These are phyloP conservation scores for Petunia secreta DNA, from an alignment of 257 asterid species.

Conservation along the genomic window DNA sequence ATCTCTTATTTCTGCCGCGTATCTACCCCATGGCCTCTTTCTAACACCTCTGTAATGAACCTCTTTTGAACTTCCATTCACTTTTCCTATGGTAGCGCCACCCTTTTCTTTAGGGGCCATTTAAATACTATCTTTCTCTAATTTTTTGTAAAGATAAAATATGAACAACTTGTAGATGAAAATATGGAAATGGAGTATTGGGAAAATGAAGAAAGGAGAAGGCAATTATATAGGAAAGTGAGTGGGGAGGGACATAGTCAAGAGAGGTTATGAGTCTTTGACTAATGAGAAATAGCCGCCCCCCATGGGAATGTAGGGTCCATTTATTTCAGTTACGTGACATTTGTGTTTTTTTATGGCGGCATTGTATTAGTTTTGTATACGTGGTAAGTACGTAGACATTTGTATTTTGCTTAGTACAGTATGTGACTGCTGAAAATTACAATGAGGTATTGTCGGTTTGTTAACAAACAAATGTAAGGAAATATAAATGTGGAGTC, in stretches of 20 bases:
- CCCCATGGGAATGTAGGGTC: constrained; percentile 17
- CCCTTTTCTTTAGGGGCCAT: constrained; percentile 25
- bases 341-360: constrained; percentile 1
- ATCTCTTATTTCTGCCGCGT: constrained; percentile 69
- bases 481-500: not conserved
- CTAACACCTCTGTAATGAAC: constrained; percentile 61
- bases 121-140: not conserved
- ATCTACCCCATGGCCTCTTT: constrained; percentile 68
- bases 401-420: not conserved
- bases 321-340: constrained; percentile 2
- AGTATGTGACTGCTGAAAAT: not conserved
- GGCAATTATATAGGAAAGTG: constrained; percentile 23
- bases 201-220: not conserved
- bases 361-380: not conserved
- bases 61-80: constrained; percentile 3
- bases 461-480: not conserved
- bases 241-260: constrained; percentile 10
- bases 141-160: not conserved
- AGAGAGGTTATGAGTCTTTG: not conserved
- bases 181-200: not conserved
- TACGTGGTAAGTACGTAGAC: not conserved
- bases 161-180: not conserved
- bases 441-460: not conserved
- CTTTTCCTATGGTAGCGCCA: constrained; percentile 27
- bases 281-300: constrained; percentile 28